Evolutionary conservation across 805 yeast species (phyloP).

Genomic region (Pichia sporocuriosa): DNA sequence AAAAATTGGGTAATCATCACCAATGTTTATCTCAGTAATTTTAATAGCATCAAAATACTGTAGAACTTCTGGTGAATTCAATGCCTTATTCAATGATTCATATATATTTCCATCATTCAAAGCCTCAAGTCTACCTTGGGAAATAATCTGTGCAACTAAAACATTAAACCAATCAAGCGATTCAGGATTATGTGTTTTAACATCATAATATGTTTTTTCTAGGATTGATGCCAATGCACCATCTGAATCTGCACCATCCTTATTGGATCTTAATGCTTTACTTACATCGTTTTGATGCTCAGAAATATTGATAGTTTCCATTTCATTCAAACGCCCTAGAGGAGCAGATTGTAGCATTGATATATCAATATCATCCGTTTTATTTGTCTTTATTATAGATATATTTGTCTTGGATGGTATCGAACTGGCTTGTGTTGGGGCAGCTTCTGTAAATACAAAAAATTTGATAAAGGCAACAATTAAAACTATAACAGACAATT

Average conservation of each 20-base stretch:
- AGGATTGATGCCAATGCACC: slow-evolving; percentile 39
- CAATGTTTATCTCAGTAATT: slow-evolving; percentile 84
- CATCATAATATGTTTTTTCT: slow-evolving; percentile 90
- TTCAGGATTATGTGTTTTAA: slow-evolving; percentile 79
- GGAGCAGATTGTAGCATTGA: slow-evolving; percentile 1
- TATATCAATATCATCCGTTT: slow-evolving; percentile 6
- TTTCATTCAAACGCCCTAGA: background rate
- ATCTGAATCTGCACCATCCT: slow-evolving; percentile 8
- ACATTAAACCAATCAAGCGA: slow-evolving; percentile 97
- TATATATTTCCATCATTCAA: slow-evolving; percentile 76
- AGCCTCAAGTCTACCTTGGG: slow-evolving; percentile 87
- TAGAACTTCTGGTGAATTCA: slow-evolving; percentile 57
- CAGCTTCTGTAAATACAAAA: slow-evolving; percentile 66
- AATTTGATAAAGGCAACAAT: slow-evolving; percentile 62
- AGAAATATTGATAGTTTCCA: background rate
- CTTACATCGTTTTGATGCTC: slow-evolving; percentile 5
- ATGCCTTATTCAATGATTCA: slow-evolving; percentile 63
- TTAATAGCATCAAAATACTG: slow-evolving; percentile 72
- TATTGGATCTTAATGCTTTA: slow-evolving; percentile 1
- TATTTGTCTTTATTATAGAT: slow-evolving; percentile 14
- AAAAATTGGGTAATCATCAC: slow-evolving; percentile 92
- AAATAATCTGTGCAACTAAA: slow-evolving; percentile 80
- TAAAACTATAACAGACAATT: slow-evolving; percentile 59
- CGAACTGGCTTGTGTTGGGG: slow-evolving; percentile 31
- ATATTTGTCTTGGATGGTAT: slow-evolving; percentile 26